A percentile compares a stretch with the other conserved stretches of the same genome.
Conservation (phyloP, 2,329 filamentous ascomycete genomes). For the Stachybotrys echinatus region DNA sequence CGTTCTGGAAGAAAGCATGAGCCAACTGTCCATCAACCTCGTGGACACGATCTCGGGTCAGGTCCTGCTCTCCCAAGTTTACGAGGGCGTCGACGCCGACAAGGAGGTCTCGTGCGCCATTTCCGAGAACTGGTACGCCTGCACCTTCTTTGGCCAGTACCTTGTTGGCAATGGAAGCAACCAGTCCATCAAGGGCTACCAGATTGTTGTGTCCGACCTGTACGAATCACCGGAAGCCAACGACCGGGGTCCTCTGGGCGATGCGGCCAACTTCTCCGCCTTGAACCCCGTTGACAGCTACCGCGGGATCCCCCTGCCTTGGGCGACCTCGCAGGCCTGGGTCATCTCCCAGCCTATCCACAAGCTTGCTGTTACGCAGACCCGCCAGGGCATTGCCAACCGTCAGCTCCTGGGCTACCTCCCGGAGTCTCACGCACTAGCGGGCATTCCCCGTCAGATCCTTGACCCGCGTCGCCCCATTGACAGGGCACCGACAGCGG, state of each 20-base stretch:
- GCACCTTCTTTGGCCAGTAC: constrained; percentile 68
- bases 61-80: constrained; percentile 64
- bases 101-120: constrained; percentile 73
- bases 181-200: constrained; percentile 72
- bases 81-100: constrained; percentile 67
- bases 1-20: constrained; percentile 52
- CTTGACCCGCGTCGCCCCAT: constrained; percentile 85
- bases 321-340: constrained; percentile 75
- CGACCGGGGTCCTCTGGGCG: constrained; percentile 73
- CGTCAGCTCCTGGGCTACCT: constrained; percentile 77
- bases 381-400: constrained; percentile 83
- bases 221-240: constrained; percentile 83
- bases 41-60: constrained; percentile 83
- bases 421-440: constrained; percentile 65
- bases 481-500: constrained; percentile 73
- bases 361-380: constrained; percentile 78
- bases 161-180: constrained; percentile 46
- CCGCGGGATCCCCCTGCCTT: constrained; percentile 57
- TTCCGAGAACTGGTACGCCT: constrained; percentile 93
- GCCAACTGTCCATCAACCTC: constrained; percentile 67
- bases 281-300: constrained; percentile 58
- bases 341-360: constrained; percentile 75
- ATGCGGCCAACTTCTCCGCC: constrained; percentile 70
- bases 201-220: constrained; percentile 80
- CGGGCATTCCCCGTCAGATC: constrained; percentile 71